phyloP scores from a whole-genome alignment of 192 early-diverging fungal species.

The Entomortierella lignicola region DNA sequence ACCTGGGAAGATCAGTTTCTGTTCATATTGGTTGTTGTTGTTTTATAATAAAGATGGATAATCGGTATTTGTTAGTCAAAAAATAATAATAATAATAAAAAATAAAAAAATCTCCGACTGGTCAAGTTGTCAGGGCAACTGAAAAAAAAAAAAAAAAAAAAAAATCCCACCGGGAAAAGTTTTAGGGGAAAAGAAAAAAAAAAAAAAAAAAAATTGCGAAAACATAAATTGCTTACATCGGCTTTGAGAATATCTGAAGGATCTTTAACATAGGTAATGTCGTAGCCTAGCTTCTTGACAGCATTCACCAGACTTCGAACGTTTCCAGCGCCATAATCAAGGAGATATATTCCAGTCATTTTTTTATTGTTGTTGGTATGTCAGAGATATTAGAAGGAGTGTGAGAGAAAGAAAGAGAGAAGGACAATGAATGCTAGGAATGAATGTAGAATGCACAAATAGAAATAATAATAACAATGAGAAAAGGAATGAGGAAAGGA shows the following conservation, averaged over 20 bases:
- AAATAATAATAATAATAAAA: background rate
- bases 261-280: conserved; percentile 79
- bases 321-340: conserved; percentile 99
- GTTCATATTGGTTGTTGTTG: too few relatives aligned
- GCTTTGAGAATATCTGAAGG: conserved; percentile 89
- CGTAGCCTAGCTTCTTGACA: conserved; percentile 88
- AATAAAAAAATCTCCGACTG: background rate
- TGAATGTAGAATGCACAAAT: conserved; percentile 2
- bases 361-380: background rate
- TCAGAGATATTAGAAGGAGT: background rate
- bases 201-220: background rate
- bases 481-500: background rate
- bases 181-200: background rate
- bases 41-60: too few relatives aligned
- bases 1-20: conserved; percentile 99
- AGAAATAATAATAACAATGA: conserved; percentile 5
- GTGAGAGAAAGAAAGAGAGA: too few relatives aligned
- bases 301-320: conserved; percentile 97
- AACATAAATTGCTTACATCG: conserved; percentile 66
- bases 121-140: too few relatives aligned
- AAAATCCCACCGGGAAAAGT: too few relatives aligned
- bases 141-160: background rate
- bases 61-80: background rate
- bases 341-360: conserved; percentile 77
- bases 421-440: background rate